A percentile compares a stretch with the other conserved stretches of the same genome.
Conservation (phyloP, 257 asterid species). For the Eustoma russellianum region DNA sequence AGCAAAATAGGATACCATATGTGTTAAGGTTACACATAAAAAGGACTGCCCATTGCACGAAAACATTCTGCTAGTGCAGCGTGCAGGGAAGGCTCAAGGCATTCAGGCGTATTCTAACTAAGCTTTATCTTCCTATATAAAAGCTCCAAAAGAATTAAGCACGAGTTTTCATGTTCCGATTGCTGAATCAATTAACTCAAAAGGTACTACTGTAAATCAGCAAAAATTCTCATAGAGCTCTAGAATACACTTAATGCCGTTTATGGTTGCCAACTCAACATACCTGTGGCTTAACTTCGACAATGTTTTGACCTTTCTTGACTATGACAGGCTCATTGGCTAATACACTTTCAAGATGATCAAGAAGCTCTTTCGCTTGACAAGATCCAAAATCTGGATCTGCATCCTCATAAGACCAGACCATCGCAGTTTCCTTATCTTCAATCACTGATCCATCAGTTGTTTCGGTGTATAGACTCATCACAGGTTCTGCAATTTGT, state of each 20-base stretch:
- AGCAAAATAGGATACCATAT: too few species aligned
- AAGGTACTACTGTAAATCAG: too few species aligned
- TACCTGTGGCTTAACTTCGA: conserved; percentile 95
- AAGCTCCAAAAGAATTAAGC: too few species aligned
- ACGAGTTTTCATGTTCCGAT: too few species aligned
- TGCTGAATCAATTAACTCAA: too few species aligned
- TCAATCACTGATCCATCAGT: conserved; percentile 86
- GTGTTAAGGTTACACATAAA: too few species aligned
- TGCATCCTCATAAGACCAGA: conserved; percentile 85
- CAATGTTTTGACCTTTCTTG: conserved; percentile 61
- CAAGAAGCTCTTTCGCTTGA: conserved; percentile 87
- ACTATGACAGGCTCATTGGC: conserved; percentile 87
- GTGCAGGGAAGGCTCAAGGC: too few species aligned
- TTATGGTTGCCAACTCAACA: not conserved
- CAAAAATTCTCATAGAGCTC: not conserved
- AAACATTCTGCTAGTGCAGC: too few species aligned
- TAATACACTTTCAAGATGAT: conserved; percentile 84
- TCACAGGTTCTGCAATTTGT: conserved; percentile 85
- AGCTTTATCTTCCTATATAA: too few species aligned
- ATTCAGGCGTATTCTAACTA: too few species aligned
- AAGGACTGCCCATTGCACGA: too few species aligned
- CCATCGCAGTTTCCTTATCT: conserved; percentile 69
- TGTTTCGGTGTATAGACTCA: conserved; percentile 78
- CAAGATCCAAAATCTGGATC: conserved; percentile 95
- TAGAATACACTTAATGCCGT: not conserved